Evolutionary conservation across 2,329 filamentous ascomycete genomes (phyloP), one percentile per base, ranked within the genome.

Genomic region (Blastomyces gilchristii): DNA sequence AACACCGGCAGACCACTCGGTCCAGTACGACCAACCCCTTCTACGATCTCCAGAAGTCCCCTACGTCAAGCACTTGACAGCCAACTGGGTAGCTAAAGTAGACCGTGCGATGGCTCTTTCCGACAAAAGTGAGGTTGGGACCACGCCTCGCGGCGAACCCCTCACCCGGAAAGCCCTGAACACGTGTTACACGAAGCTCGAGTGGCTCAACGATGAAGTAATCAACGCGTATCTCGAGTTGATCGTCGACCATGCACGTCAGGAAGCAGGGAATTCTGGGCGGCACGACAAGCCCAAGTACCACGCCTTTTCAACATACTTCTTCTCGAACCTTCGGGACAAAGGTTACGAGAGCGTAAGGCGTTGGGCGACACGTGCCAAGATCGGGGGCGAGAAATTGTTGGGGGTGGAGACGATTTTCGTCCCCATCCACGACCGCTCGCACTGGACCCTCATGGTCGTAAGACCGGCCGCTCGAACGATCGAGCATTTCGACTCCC

Each of bases 401-500:
- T 68, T 81, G 49, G 68, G 77, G 49, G 76, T 79, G 25, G 76
- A 81, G 60, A 75, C 72, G 1, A 73, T 81, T 25, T 80, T 80
- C 65, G 73, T 81, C 22, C 79, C 79, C 0, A 75, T 81, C 41
- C 78, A 81, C 65, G 70, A 78, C 61, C 69, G 68, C 25, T 65
- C 67, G n/a, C 79, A 81, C 65, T 81, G 79, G 79, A 81, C 79
- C 4, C 68, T 81, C 14, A 71, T 78, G 60, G 76, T 80, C 31
- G 71, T 81, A 43, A 75, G 73, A n/a, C 79, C 79, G 7, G 64
- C 65, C 16, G 71, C 71, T 52, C 73, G 73, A 50, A 76, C 74
- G 1, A 78, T 81, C 61, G 78, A 80, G 62, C 75, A 81, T 65
- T 81, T 79, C 63, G 79, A 81, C 68, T 79, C 76, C 3, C 66